These are phyloP conservation scores for Ceratocystis cacaofunesta DNA, from an alignment of 2,329 filamentous ascomycete species.

Conservation along the genomic window DNA sequence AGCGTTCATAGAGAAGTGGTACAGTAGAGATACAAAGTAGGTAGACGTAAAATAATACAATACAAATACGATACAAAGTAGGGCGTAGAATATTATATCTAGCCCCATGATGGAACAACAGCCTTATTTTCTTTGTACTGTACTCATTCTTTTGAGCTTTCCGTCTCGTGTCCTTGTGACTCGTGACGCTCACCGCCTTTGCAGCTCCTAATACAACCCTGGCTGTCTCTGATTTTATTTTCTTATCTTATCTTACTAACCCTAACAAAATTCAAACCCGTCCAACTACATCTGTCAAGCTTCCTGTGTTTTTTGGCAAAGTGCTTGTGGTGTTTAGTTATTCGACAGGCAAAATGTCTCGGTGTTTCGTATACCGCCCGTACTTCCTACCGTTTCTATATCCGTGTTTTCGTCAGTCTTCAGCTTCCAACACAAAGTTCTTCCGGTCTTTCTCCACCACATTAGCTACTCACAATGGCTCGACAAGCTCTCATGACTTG, in stretches of 20 bases:
- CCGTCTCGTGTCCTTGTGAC: too few species aligned
- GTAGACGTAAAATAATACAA: too few species aligned
- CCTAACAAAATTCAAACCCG: background rate
- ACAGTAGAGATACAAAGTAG: too few species aligned
- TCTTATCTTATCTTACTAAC: background rate
- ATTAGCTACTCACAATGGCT: constrained; percentile 18
- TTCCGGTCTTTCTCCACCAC: constrained; percentile 14
- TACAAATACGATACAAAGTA: too few species aligned
- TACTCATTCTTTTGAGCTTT: background rate
- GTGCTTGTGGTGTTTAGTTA: background rate
- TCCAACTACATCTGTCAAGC: too few species aligned
- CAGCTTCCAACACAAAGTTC: background rate
- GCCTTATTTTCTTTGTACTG: background rate
- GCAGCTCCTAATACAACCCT: too few species aligned
- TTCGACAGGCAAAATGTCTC: constrained; percentile 26
- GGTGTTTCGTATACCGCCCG: constrained; percentile 26
- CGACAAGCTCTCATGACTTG: constrained; percentile 27
- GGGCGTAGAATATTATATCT: too few species aligned
- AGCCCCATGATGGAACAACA: background rate
- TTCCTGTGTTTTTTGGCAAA: background rate
- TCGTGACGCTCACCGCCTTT: background rate
- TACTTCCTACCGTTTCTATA: constrained; percentile 37
- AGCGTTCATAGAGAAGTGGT: background rate
- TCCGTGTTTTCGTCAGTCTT: constrained; percentile 27
- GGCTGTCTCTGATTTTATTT: background rate